Base-by-base conservation (phyloP, 139 green algal genomes). In the Chlorella sorokiniana region DNA sequence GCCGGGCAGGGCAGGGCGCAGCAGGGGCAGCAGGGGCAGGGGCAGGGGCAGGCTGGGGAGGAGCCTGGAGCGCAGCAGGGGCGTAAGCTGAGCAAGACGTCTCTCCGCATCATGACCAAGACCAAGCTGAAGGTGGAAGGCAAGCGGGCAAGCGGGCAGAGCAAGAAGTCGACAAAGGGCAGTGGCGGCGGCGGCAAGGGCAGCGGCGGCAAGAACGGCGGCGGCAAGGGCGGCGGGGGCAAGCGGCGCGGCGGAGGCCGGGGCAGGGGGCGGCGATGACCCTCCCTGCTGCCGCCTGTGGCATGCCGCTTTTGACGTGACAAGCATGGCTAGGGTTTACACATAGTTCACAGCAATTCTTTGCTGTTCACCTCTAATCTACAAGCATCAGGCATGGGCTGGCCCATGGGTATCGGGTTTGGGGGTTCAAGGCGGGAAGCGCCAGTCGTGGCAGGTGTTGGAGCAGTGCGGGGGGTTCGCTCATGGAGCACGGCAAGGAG, bases 51-150 rank as follows among this genome's bases (percentile, higher is more conserved):
- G 14, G 16, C 9, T 23, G n/a, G 40, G 23, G 18, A 65, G 56
- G 16, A 10, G 22, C 6, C 29, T 35, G 31, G 48, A 23, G 35
- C 20, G 7, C 22, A 59, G 73, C 22, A 65, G 1, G 29, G 78
- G 40, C 23, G 78, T 22, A 86, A 83, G 71, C 61, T 86, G n/a
- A 86, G 81, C 64, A 86, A 86, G 41, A 83, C 74, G 44, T 40
- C 81, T 35, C 61, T 86, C n/a, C 41, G 59, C 48, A 76, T 86
- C 29, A 64, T 86, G 61, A 51, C 71, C 8, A 86, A 86, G 61
- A 86, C 81, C 18, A 86, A 68, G 74, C 33, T 82, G 33, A 86
- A 86, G 44, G 33, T 86, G 25, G 73, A 79, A 29, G 73, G 73
- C 48, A 78, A 78, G 71, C 40, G 42, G 65, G 65, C 35, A 8